phyloP scores from a whole-genome alignment of 1,139 yeast genomes.

The Keqinozyma sinolaborantium region DNA sequence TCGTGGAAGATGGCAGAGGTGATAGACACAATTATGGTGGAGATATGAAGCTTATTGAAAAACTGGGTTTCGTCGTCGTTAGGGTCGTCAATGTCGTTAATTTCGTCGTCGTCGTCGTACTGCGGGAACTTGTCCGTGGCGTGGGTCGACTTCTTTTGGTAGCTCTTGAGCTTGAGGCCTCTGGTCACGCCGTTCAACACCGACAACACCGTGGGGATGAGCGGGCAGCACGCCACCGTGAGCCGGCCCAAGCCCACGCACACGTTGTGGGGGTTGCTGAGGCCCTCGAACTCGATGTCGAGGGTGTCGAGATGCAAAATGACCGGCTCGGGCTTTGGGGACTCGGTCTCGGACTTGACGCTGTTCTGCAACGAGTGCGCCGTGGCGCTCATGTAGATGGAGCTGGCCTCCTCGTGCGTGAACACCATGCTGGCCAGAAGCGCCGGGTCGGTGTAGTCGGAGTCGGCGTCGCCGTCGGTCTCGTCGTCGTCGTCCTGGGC shows the following conservation, averaged over 20 bases:
- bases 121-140: constrained; percentile 29
- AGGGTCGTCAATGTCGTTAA: constrained; percentile 10
- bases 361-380: constrained; percentile 36
- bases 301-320: constrained; percentile 32
- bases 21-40: constrained; percentile 33
- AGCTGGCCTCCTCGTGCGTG: constrained; percentile 66
- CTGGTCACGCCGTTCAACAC: constrained; percentile 30
- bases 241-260: constrained; percentile 43
- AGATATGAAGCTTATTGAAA: constrained; percentile 32
- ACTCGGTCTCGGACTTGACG: constrained; percentile 5
- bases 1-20: constrained; percentile 38
- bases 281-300: constrained; percentile 48
- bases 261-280: constrained; percentile 45
- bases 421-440: constrained; percentile 62
- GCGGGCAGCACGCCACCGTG: constrained; percentile 38
- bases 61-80: constrained; percentile 13
- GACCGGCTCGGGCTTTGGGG: constrained; percentile 9
- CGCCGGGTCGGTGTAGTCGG: constrained; percentile 36
- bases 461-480: constrained; percentile 21
- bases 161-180: constrained; percentile 27
- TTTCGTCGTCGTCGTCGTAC: constrained; percentile 20
- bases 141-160: constrained; percentile 16
- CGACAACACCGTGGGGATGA: constrained; percentile 30
- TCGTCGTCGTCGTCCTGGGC: constrained; percentile 18
- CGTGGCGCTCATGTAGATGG: constrained; percentile 82